Evolutionary conservation across 2,329 filamentous ascomycete species (phyloP).

Genomic region (Raffaelea deltoideospora): DNA sequence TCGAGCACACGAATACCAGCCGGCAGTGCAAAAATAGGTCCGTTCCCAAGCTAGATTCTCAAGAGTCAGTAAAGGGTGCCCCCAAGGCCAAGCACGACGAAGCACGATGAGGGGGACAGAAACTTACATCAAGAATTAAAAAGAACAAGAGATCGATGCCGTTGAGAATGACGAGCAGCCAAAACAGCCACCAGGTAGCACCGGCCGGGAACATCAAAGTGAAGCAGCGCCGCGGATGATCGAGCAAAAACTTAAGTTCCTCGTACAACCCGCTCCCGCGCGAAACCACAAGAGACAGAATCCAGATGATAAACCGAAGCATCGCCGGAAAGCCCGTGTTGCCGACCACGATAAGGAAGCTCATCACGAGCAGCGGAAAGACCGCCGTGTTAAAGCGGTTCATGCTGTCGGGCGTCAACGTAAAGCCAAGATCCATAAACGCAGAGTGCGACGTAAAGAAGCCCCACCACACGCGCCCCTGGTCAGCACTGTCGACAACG

Average conservation of each 20-base stretch:
- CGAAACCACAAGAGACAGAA: slow-evolving; percentile 51
- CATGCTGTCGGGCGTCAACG: slow-evolving; percentile 89
- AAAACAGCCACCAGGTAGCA: slow-evolving; percentile 93
- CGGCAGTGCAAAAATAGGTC: slow-evolving; percentile 51
- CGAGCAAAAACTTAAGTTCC: slow-evolving; percentile 76
- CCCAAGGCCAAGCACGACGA: not conserved
- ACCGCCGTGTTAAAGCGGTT: slow-evolving; percentile 66
- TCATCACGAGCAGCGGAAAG: slow-evolving; percentile 61
- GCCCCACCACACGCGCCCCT: slow-evolving; percentile 73
- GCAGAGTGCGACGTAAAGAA: slow-evolving; percentile 78
- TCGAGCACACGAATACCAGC: slow-evolving; percentile 65
- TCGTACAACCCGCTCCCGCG: slow-evolving; percentile 62
- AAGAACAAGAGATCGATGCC: slow-evolving; percentile 79
- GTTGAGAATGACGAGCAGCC: slow-evolving; percentile 69
- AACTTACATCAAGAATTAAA: slow-evolving; percentile 70
- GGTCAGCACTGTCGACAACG: slow-evolving; percentile 44
- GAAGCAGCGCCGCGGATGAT: slow-evolving; percentile 92
- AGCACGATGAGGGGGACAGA: not conserved
- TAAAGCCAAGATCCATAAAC: slow-evolving; percentile 92
- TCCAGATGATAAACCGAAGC: slow-evolving; percentile 87
- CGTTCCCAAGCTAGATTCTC: slow-evolving; percentile 48
- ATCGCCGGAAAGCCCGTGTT: slow-evolving; percentile 94
- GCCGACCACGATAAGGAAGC: slow-evolving; percentile 82
- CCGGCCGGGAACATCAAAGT: slow-evolving; percentile 81
- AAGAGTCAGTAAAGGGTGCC: not conserved